Conservation (phyloP, 2,329 filamentous ascomycete genomes). For the Exutisphaerella laricina region DNA sequence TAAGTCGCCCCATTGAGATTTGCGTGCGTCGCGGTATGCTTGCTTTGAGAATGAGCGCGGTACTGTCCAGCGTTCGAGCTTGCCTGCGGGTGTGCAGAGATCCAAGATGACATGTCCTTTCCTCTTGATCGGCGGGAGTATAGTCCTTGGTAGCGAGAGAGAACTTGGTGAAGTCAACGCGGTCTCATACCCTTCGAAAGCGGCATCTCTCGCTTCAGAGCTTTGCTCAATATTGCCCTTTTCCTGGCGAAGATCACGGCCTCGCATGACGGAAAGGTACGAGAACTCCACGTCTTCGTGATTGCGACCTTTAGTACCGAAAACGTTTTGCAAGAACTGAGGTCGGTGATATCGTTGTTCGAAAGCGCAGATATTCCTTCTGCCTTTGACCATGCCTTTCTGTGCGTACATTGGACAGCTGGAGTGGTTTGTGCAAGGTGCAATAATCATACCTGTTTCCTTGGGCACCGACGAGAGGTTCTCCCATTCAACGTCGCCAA, state of each 20-base stretch:
- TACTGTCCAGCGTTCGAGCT: conserved; percentile 89
- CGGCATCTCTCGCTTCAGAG: conserved; percentile 54
- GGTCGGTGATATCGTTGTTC: conserved; percentile 83
- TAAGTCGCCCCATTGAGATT: conserved; percentile 84
- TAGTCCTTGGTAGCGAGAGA: conserved; percentile 68
- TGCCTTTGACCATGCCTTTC: conserved; percentile 63
- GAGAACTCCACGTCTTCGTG: conserved; percentile 89
- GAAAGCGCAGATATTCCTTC: conserved; percentile 90
- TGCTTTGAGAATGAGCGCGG: conserved; percentile 72
- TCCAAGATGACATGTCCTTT: conserved; percentile 85
- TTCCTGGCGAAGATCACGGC: conserved; percentile 52
- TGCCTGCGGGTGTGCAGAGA: conserved; percentile 78
- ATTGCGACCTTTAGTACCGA: conserved; percentile 65
- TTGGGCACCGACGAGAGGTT: conserved; percentile 32
- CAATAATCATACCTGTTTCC: conserved; percentile 58
- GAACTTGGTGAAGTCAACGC: conserved; percentile 34
- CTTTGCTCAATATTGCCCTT: conserved; percentile 40
- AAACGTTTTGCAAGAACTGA: conserved; percentile 69
- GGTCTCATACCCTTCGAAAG: conserved; percentile 67
- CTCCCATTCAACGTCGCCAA: conserved; percentile 5
- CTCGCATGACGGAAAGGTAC: conserved; percentile 79
- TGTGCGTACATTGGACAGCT: conserved; percentile 79
- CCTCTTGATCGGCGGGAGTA: conserved; percentile 79
- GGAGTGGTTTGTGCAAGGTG: conserved; percentile 77
- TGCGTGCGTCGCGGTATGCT: conserved; percentile 88